A percentile compares a stretch with the other conserved stretches of the same genome.
Conservation (phyloP, 2,329 filamentous ascomycete species). For the Ascocoryne sarcoides region DNA sequence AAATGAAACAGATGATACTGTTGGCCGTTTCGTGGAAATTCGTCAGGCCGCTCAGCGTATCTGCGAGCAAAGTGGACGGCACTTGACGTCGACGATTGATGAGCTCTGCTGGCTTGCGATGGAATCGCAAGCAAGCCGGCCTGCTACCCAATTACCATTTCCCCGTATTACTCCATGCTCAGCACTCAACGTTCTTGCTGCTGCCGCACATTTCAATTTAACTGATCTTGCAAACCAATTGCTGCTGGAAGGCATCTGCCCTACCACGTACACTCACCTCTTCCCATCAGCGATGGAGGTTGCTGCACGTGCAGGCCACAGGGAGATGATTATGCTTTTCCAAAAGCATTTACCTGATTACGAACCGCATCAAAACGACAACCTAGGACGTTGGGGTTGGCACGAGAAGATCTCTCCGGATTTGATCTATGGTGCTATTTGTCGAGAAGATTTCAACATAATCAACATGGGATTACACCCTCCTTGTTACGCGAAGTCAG, state of each 20-base stretch:
- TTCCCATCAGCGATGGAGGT: conserved; percentile 7
- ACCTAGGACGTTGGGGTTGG: not conserved
- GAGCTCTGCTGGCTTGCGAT: conserved; percentile 12
- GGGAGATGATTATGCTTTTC: conserved; percentile 5
- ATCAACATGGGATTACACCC: not conserved
- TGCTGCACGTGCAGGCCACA: conserved; percentile 8
- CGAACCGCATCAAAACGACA: no score
- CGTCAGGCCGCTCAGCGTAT: conserved; percentile 6
- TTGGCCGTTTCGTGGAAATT: conserved; percentile 7
- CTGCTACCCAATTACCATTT: not conserved
- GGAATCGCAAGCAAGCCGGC: not conserved
- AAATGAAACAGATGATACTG: conserved; percentile 1
- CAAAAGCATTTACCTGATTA: conserved; percentile 4
- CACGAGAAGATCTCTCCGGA: not conserved
- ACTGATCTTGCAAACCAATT: conserved; percentile 4
- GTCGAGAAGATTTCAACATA: not conserved
- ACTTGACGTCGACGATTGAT: conserved; percentile 6
- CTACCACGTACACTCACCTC: conserved; percentile 2
- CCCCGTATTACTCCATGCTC: no score
- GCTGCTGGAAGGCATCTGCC: conserved; percentile 6
- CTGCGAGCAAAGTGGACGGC: conserved; percentile 3
- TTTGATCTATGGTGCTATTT: not conserved
- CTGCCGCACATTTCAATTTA: conserved; percentile 9
- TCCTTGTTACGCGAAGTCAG: no score
- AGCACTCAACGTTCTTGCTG: conserved; percentile 7